Evolutionary conservation across 2,329 filamentous ascomycete species (phyloP).

Genomic region (Penicillium sclerotigenum): DNA sequence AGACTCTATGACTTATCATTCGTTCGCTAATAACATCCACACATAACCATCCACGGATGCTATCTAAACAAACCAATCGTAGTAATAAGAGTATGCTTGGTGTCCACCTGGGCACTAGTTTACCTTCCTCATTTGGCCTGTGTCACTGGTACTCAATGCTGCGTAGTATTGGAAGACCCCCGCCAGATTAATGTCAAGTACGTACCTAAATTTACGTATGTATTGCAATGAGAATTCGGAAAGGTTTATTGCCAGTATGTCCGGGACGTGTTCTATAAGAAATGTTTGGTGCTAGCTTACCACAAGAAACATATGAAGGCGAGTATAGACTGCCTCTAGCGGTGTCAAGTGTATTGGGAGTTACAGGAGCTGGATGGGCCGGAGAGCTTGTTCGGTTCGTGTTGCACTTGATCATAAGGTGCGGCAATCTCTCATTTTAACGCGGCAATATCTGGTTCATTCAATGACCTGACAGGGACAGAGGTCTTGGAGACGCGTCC

Average conservation of each 20-base stretch:
- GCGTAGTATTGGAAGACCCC: background rate
- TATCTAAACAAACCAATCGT: background rate
- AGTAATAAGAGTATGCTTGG: background rate
- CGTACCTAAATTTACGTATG: too few species aligned
- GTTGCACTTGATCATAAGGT: background rate
- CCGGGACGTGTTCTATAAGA: background rate
- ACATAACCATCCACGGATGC: background rate
- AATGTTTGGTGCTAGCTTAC: background rate
- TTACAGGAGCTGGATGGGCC: background rate
- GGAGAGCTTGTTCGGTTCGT: background rate
- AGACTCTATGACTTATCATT: too few species aligned
- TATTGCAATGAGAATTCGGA: too few species aligned
- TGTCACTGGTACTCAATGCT: background rate
- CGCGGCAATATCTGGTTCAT: background rate
- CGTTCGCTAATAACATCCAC: background rate
- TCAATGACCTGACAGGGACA: background rate
- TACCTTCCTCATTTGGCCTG: background rate
- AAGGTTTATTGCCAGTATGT: too few species aligned
- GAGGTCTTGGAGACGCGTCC: background rate
- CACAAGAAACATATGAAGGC: background rate
- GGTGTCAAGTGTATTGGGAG: background rate
- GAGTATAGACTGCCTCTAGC: too few species aligned
- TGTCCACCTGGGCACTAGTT: background rate
- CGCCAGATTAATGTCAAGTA: background rate
- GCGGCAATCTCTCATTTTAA: background rate